These are phyloP conservation scores for Dichotomopilus funicola DNA, from an alignment of 2,329 filamentous ascomycete genomes.

Conservation along the genomic window DNA sequence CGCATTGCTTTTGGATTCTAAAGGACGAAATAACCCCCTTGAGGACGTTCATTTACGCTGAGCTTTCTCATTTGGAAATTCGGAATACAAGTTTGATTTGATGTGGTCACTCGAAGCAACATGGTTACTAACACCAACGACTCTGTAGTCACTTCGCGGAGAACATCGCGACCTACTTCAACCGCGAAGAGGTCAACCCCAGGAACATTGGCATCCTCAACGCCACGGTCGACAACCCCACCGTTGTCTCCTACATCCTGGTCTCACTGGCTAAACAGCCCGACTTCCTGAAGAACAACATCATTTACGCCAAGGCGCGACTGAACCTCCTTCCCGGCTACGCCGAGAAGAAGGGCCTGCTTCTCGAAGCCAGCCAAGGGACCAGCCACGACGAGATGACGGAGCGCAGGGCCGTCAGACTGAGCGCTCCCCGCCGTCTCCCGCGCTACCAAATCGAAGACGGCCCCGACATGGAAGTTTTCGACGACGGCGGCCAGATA, in stretches of 20 bases:
- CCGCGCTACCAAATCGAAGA: conserved; percentile 9
- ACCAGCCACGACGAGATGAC: background rate
- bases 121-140: no score
- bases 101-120: no score
- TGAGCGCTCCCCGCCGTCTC: conserved; percentile 4
- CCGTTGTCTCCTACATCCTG: background rate
- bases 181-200: background rate
- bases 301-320: conserved; percentile 1
- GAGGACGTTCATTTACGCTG: no score
- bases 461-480: conserved; percentile 9
- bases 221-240: background rate
- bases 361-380: background rate
- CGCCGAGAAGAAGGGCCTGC: conserved; percentile 2
- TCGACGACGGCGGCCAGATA: background rate
- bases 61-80: no score
- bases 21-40: no score
- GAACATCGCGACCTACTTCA: conserved; percentile 1
- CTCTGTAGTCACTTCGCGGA: background rate
- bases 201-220: background rate
- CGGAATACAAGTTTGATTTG: no score
- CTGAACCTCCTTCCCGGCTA: conserved; percentile 7
- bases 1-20: no score
- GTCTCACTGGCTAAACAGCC: conserved; percentile 1
- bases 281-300: background rate
- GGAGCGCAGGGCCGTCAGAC: background rate